Conservation (phyloP, 164 flowering plant genomes). For the Stephania japonica region DNA sequence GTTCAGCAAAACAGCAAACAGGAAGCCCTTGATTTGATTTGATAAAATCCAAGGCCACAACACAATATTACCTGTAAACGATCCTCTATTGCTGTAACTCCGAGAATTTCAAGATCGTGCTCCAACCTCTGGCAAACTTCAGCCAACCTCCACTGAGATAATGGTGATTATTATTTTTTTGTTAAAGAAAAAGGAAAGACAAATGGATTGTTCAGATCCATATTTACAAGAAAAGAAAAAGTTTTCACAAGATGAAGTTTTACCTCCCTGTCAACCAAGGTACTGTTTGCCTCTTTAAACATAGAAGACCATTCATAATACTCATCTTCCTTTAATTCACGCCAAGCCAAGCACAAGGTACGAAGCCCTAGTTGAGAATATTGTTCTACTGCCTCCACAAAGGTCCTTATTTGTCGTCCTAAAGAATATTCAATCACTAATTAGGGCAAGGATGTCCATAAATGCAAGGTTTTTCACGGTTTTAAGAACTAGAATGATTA, state of each 20-base stretch:
- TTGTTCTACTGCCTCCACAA: constrained; percentile 86
- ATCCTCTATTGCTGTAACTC: constrained; percentile 97
- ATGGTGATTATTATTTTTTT: not conserved
- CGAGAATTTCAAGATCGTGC: constrained; percentile 78
- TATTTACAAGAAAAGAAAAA: not conserved
- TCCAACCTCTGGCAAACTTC: constrained; percentile 96
- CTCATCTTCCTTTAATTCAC: constrained; percentile 80
- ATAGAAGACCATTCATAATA: constrained; percentile 80
- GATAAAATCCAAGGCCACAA: not conserved
- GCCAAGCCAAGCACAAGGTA: constrained; percentile 93
- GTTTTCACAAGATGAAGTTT: constrained; percentile 7
- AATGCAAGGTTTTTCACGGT: not conserved
- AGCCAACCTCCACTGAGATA: constrained; percentile 80
- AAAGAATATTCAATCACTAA: constrained; percentile 20
- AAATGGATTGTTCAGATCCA: too few relatives aligned
- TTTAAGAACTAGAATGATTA: not conserved
- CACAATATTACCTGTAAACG: constrained; percentile 79
- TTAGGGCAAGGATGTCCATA: not conserved
- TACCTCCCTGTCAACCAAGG: constrained; percentile 98
- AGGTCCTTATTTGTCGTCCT: constrained; percentile 75
- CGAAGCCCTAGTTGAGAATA: constrained; percentile 90
- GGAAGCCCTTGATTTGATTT: not conserved
- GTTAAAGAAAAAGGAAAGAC: not conserved
- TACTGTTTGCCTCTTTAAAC: constrained; percentile 90
- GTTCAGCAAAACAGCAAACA: not conserved